phyloP scores from a whole-genome alignment of 2,329 filamentous ascomycete species.

The Stachybotrys elegans region DNA sequence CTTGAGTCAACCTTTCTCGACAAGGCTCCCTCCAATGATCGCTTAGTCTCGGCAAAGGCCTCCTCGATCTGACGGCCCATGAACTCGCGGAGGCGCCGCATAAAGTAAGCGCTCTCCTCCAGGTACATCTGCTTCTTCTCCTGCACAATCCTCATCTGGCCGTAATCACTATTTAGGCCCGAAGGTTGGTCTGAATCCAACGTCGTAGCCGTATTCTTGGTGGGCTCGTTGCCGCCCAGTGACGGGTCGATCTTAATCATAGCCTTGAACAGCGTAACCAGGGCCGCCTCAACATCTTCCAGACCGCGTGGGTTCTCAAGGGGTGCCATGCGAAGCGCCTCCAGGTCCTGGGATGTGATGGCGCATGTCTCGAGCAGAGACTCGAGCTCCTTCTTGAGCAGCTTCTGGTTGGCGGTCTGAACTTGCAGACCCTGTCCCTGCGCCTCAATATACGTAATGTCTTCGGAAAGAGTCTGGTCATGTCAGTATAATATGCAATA shows the following conservation, averaged over 20 bases:
- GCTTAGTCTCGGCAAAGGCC: conserved; percentile 65
- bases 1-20: conserved; percentile 64
- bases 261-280: conserved; percentile 83
- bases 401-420: conserved; percentile 93
- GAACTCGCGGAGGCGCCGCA: conserved; percentile 74
- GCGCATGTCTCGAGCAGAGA: conserved; percentile 87
- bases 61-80: conserved; percentile 77
- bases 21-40: conserved; percentile 55
- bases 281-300: conserved; percentile 69
- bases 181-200: conserved; percentile 35
- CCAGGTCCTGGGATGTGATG: conserved; percentile 70
- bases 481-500: conserved; percentile 12
- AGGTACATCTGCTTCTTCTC: conserved; percentile 92
- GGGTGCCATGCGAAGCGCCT: conserved; percentile 66
- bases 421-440: conserved; percentile 96
- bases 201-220: conserved; percentile 44
- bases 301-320: conserved; percentile 67
- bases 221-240: conserved; percentile 50
- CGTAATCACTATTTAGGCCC: conserved; percentile 67
- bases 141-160: conserved; percentile 87
- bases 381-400: conserved; percentile 84
- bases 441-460: conserved; percentile 95
- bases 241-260: conserved; percentile 90
- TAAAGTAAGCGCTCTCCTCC: conserved; percentile 68
- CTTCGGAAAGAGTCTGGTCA: conserved; percentile 78